Evolutionary conservation across 805 yeast species (phyloP), one percentile per base, ranked within the genome.

Genomic region (Nakazawaea molendinolei): DNA sequence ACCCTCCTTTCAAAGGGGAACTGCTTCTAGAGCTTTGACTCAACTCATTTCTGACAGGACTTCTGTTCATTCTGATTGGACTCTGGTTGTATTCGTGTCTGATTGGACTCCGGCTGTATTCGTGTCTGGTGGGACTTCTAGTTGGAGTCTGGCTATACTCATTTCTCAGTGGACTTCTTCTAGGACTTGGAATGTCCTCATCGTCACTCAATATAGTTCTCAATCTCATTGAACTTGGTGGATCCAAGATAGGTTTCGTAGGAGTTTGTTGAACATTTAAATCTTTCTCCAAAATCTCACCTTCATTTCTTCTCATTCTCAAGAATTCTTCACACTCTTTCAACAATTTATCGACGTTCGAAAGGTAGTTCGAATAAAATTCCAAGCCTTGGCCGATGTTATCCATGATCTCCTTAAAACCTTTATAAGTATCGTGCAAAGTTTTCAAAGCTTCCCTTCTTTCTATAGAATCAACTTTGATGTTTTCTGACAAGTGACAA

Each of bases 331-430:
- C 75, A 43, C 79, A 67, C 27, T 70, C 74, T 10, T 56, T 55
- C 27, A 69, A 48, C 15, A 77, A 67, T 3, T 47, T 55, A 20
- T 61, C 58, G 5, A 74, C 66, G 35, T 71, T 70, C 7, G 53
- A 54, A 21, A 68, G 58, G 42, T 85, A 71, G 36, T 78, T 81
- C 25, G 65, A 65, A 58, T 89, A 89, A 51, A 87, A 87, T 36
- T 68, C 67, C 0, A 72, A 48, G 0, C 95, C 96, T 46, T 81
- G 83, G 21, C 68, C 68, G 19, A 86, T 52, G 49, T 84, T 81
- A 5, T 65, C 60, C 13, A 68, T 54, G 2, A 85, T 65, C 46
- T 81, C 85, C 20, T 66, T 54, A 47, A 65, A 80, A 32, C 71
- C 67, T 26, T 61, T 53, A 43, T 65, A 71, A 1, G 69, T 72